Conservation (phyloP, 73 alveolate species). For the Tetrahymena borealis region DNA sequence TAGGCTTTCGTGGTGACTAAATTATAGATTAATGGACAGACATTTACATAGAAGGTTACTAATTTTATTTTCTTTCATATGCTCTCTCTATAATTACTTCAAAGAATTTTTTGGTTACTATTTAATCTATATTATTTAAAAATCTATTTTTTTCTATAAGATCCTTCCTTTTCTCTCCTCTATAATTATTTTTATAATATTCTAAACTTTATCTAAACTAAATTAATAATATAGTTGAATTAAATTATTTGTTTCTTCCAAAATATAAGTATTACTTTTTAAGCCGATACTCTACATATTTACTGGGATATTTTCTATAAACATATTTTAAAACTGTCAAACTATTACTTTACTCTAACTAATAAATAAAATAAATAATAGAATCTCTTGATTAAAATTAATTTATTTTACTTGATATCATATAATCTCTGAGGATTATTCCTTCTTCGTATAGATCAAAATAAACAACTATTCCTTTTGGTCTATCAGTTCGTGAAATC, state of each 20-base stretch:
- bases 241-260: neutral
- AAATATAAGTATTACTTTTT: neutral
- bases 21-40: neutral
- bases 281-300: neutral
- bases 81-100: neutral
- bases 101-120: neutral
- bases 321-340: neutral
- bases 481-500: neutral
- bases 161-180: neutral
- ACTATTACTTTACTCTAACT: neutral
- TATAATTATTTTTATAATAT: neutral
- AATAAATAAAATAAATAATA: neutral
- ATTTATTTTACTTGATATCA: neutral
- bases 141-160: neutral
- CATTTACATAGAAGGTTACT: too few relatives aligned
- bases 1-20: neutral
- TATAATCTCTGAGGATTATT: neutral
- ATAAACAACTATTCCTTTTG: neutral
- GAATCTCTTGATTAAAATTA: neutral
- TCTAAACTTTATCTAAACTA: neutral
- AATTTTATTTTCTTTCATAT: neutral
- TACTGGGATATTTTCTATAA: neutral
- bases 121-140: neutral
- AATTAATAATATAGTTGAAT: neutral
- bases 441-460: neutral